Conservation (phyloP, 2,329 filamentous ascomycete genomes). For the Pyrenophora seminiperda region DNA sequence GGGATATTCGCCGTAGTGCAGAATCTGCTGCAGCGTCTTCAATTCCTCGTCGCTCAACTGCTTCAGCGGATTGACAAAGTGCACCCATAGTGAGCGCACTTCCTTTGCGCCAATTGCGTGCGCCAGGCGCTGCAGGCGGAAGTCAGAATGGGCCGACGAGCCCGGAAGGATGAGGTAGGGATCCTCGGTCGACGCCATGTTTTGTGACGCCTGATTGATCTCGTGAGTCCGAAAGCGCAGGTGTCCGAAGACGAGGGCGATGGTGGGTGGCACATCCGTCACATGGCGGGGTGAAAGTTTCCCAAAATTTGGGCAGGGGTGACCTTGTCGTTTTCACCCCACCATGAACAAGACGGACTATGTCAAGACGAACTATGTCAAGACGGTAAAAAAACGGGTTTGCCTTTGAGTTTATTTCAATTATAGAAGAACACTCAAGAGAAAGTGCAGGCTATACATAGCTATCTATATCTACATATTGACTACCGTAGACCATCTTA, state of each 20-base stretch:
- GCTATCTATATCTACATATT: too few relatives aligned
- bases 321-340: not conserved
- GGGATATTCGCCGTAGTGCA: slow-evolving; percentile 64
- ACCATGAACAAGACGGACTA: too few relatives aligned
- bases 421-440: too few relatives aligned
- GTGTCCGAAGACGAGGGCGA: slow-evolving; percentile 26
- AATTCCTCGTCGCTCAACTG: slow-evolving; percentile 53
- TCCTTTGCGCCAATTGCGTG: slow-evolving; percentile 53
- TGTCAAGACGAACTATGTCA: too few relatives aligned
- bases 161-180: slow-evolving; percentile 56
- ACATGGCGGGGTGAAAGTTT: slow-evolving; percentile 16
- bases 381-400: too few relatives aligned
- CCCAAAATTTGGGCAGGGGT: slow-evolving; percentile 24
- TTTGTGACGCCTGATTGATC: slow-evolving; percentile 20
- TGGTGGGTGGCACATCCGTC: slow-evolving; percentile 9
- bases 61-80: slow-evolving; percentile 54
- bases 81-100: slow-evolving; percentile 57
- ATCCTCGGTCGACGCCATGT: slow-evolving; percentile 40
- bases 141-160: slow-evolving; percentile 61
- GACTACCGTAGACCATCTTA: not conserved
- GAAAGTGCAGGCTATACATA: too few relatives aligned
- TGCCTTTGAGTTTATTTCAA: too few relatives aligned
- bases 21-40: slow-evolving; percentile 61
- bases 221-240: slow-evolving; percentile 14
- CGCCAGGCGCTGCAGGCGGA: slow-evolving; percentile 54